phyloP scores from a whole-genome alignment of 2,329 filamentous ascomycete species.

The Orbilia quercus region DNA sequence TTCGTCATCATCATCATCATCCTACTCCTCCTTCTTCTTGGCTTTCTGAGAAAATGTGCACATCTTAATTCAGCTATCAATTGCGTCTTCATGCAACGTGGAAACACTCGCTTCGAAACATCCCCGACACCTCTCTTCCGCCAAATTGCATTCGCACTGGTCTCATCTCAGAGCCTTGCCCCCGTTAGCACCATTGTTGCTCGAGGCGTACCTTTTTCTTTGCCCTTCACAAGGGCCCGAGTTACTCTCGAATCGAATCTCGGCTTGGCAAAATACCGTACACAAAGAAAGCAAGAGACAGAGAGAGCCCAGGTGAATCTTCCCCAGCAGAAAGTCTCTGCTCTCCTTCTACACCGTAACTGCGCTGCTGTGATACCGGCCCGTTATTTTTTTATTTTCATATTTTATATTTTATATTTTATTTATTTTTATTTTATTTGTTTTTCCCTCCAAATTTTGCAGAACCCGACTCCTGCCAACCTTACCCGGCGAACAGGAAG shows the following conservation, averaged over 20 bases:
- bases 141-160: constrained; percentile 36
- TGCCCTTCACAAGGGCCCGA: constrained; percentile 44
- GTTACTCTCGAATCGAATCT: constrained; percentile 31
- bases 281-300: constrained; percentile 34
- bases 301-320: constrained; percentile 34
- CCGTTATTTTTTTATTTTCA: constrained; percentile 13
- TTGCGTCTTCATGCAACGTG: constrained; percentile 16
- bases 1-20: no score
- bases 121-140: constrained; percentile 17
- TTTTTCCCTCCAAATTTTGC: constrained; percentile 20
- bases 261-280: constrained; percentile 42
- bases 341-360: constrained; percentile 33
- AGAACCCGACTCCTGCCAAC: constrained; percentile 25
- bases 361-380: no score
- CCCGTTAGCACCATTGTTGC: constrained; percentile 23
- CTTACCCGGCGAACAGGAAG: constrained; percentile 9
- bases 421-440: constrained; percentile 42
- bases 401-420: constrained; percentile 8
- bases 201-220: constrained; percentile 38
- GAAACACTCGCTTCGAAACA: constrained; percentile 14
- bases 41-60: neutral
- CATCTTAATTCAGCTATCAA: constrained; percentile 3
- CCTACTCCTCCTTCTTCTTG: no score
- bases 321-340: constrained; percentile 33
- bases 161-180: constrained; percentile 37